phyloP scores from a whole-genome alignment of 495 filamentous ascomycete genomes.

The Podospora comata region DNA sequence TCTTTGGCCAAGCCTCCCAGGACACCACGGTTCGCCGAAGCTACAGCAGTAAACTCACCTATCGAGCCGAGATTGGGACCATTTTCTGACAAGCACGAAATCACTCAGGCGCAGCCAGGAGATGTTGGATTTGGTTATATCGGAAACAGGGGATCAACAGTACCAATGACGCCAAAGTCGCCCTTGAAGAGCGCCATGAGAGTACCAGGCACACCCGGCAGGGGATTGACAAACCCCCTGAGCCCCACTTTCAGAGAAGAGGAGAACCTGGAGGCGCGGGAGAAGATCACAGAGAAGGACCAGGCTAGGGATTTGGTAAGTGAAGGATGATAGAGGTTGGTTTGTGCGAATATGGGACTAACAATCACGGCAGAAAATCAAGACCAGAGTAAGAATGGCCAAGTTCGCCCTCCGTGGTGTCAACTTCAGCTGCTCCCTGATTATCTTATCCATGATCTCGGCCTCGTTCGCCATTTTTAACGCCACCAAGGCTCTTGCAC shows the following conservation, averaged over 20 bases:
- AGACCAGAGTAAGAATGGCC: slow-evolving; percentile 85
- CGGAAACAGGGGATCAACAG: slow-evolving; percentile 47
- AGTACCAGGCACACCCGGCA: slow-evolving; percentile 72
- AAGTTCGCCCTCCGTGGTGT: slow-evolving; percentile 91
- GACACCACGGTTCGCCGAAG: slow-evolving; percentile 86
- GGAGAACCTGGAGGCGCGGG: slow-evolving; percentile 74
- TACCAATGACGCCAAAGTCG: slow-evolving; percentile 64
- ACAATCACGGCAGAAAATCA: slow-evolving; percentile 68
- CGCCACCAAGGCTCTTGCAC: slow-evolving; percentile 66
- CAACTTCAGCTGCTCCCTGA: slow-evolving; percentile 94
- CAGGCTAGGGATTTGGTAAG: slow-evolving; percentile 84
- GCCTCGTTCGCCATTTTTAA: slow-evolving; percentile 88
- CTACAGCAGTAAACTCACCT: slow-evolving; percentile 82
- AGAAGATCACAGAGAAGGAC: slow-evolving; percentile 72
- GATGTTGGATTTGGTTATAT: slow-evolving; percentile 95
- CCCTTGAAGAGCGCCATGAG: slow-evolving; percentile 84
- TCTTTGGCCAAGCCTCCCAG: slow-evolving; percentile 70
- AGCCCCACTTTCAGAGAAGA: slow-evolving; percentile 90
- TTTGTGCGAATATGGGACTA: slow-evolving; percentile 25
- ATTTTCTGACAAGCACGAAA: slow-evolving; percentile 60
- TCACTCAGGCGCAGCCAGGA: slow-evolving; percentile 64
- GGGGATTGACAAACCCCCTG: slow-evolving; percentile 61
- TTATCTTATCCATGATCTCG: slow-evolving; percentile 83
- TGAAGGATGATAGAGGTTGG: slow-evolving; percentile 2
- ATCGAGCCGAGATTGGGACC: slow-evolving; percentile 62